Conservation (phyloP, 2,329 filamentous ascomycete genomes). For the Phyllosticta paracitricarpa region DNA sequence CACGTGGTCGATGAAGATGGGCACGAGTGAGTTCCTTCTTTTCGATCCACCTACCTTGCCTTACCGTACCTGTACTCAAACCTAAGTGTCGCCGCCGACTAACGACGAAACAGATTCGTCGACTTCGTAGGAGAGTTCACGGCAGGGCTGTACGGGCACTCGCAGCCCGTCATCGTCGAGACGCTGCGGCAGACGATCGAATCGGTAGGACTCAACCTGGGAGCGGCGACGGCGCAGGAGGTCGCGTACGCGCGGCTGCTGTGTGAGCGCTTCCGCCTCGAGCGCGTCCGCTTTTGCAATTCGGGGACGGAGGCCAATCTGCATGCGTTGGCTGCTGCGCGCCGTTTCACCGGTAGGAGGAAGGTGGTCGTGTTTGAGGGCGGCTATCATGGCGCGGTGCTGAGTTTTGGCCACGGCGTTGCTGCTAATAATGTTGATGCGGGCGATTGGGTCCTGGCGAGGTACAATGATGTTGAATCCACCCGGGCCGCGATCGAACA, state of each 20-base stretch:
- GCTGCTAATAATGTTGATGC: constrained; percentile 39
- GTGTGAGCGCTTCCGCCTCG: constrained; percentile 17
- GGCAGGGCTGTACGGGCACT: constrained; percentile 21
- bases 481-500: constrained; percentile 35
- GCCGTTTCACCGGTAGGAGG: constrained; percentile 35
- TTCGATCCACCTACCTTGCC: not conserved
- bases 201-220: constrained; percentile 17
- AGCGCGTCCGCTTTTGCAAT: constrained; percentile 20
- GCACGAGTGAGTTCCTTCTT: constrained; percentile 14
- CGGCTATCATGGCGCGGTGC: constrained; percentile 47
- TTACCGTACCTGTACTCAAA: too few species aligned
- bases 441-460: constrained; percentile 49
- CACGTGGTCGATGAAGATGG: constrained; percentile 23
- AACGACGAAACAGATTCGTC: constrained; percentile 23
- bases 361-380: constrained; percentile 43
- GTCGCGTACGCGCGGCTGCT: constrained; percentile 16
- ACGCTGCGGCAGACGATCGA: constrained; percentile 15
- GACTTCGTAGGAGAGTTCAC: constrained; percentile 22
- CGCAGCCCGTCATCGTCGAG: constrained; percentile 19
- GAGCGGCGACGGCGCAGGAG: constrained; percentile 18
- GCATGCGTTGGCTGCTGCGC: constrained; percentile 29
- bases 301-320: constrained; percentile 22
- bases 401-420: constrained; percentile 33
- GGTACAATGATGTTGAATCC: constrained; percentile 50
- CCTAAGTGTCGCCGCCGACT: not conserved